Evolutionary conservation across 1,139 yeast genomes (phyloP).

Genomic region (Lodderomyces elongisporus): DNA sequence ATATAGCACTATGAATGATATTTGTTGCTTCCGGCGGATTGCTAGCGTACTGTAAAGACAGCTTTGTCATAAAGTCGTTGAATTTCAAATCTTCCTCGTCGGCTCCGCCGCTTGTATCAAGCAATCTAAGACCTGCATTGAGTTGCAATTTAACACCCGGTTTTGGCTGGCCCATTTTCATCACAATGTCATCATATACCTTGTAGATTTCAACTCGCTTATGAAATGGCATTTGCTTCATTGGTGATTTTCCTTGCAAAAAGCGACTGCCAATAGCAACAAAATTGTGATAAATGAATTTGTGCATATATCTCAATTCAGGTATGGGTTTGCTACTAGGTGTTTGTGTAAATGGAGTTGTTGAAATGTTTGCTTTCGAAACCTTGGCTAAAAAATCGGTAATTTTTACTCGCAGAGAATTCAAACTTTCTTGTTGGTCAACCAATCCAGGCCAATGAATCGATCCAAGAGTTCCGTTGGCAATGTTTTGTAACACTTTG

Average conservation of each 20-base stretch:
- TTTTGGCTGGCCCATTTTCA: slow-evolving; percentile 37
- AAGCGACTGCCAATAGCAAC: slow-evolving; percentile 44
- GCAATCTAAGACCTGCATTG: slow-evolving; percentile 44
- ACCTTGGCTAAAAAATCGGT: slow-evolving; percentile 39
- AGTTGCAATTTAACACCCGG: slow-evolving; percentile 48
- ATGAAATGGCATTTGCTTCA: slow-evolving; percentile 18
- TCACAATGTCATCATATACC: slow-evolving; percentile 26
- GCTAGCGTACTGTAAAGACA: slow-evolving; percentile 52
- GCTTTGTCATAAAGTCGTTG: slow-evolving; percentile 71
- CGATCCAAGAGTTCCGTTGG: slow-evolving; percentile 64
- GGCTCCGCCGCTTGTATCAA: slow-evolving; percentile 38
- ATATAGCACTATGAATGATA: slow-evolving; percentile 58
- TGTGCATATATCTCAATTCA: slow-evolving; percentile 60
- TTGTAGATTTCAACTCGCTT: slow-evolving; percentile 24
- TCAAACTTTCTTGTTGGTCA: slow-evolving; percentile 37
- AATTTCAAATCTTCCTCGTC: slow-evolving; percentile 37
- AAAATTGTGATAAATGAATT: slow-evolving; percentile 60
- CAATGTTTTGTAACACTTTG: slow-evolving; percentile 80
- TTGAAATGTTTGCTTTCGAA: slow-evolving; percentile 13
- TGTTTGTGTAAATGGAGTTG: slow-evolving; percentile 27
- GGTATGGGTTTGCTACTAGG: slow-evolving; percentile 27
- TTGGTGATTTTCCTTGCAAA: slow-evolving; percentile 21
- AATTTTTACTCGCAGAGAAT: slow-evolving; percentile 41
- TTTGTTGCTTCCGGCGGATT: slow-evolving; percentile 34
- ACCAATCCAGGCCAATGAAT: slow-evolving; percentile 58